A percentile compares a stretch with the other conserved stretches of the same genome.
phyloP scores from a whole-genome alignment of 306 rosid species.

The Lagenaria siceraria region DNA sequence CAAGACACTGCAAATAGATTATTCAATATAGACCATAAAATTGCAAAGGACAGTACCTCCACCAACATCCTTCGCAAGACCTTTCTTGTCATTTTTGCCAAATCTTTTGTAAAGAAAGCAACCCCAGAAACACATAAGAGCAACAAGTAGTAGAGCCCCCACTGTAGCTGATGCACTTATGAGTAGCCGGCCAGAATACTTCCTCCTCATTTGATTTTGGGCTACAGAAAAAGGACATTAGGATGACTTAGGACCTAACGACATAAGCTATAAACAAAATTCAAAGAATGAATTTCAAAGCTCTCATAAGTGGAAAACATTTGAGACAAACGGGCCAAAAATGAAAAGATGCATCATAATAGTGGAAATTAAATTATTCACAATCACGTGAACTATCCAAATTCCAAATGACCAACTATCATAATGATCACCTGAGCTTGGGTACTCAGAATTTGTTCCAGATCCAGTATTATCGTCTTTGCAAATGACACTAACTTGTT shows the following conservation, averaged over 20 bases:
- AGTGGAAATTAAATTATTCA: neutral
- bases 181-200: conserved; percentile 82
- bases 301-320: neutral
- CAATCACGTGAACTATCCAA: neutral
- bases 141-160: conserved; percentile 95
- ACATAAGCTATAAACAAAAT: neutral
- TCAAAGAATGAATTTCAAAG: neutral
- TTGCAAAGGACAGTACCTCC: conserved; percentile 51
- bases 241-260: neutral
- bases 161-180: conserved; percentile 98
- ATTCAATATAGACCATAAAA: neutral
- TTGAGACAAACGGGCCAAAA: neutral
- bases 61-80: conserved; percentile 74
- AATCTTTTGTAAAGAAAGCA: conserved; percentile 86
- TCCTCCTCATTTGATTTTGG: conserved; percentile 60
- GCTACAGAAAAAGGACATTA: conserved; percentile 21
- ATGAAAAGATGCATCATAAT: neutral
- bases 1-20: neutral
- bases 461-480: conserved; percentile 49
- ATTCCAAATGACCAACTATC: neutral
- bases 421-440: conserved; percentile 31
- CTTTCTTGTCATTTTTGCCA: conserved; percentile 57
- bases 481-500: conserved; percentile 49
- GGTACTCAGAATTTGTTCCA: conserved; percentile 22
- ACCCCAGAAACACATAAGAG: conserved; percentile 99